A percentile compares a stretch with the other conserved stretches of the same genome.
phyloP scores from a whole-genome alignment of 805 yeast species.

The Wickerhamomyces pijperi region DNA sequence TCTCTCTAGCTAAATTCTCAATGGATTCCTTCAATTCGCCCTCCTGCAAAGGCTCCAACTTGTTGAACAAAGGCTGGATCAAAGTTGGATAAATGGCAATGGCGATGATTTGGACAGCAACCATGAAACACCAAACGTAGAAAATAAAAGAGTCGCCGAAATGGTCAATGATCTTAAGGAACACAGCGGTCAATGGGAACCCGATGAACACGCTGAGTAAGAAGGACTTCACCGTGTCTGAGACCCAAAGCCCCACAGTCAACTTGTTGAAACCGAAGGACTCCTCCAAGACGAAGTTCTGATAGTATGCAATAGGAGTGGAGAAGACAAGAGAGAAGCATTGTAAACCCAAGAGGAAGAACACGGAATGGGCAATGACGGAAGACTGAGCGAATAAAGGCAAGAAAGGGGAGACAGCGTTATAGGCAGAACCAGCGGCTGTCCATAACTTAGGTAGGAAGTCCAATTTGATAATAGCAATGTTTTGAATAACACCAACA shows the following conservation, averaged over 20 bases:
- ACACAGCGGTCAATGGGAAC: constrained; percentile 60
- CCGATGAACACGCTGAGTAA: constrained; percentile 48
- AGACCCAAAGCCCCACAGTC: constrained; percentile 59
- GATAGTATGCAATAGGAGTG: constrained; percentile 64
- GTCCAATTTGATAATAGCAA: constrained; percentile 48
- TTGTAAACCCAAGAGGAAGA: constrained; percentile 44
- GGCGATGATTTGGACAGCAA: constrained; percentile 59
- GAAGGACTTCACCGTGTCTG: constrained; percentile 57
- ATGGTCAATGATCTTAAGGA: constrained; percentile 70
- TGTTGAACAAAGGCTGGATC: constrained; percentile 89
- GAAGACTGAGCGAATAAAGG: constrained; percentile 33
- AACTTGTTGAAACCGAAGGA: constrained; percentile 87
- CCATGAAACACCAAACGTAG: constrained; percentile 64
- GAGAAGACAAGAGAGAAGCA: constrained; percentile 39
- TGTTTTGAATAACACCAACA: constrained; percentile 42
- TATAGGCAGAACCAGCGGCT: constrained; percentile 29
- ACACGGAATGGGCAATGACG: constrained; percentile 59
- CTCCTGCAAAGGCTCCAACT: constrained; percentile 77
- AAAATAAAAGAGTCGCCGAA: constrained; percentile 75
- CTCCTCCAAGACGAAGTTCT: constrained; percentile 83
- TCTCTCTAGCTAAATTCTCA: constrained; percentile 63
- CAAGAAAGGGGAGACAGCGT: constrained; percentile 15
- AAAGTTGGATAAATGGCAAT: constrained; percentile 74
- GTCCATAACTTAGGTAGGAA: constrained; percentile 56
- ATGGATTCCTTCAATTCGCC: constrained; percentile 80